These are phyloP conservation scores for Kuraishia hungarica DNA, from an alignment of 805 yeast species.

Conservation along the genomic window DNA sequence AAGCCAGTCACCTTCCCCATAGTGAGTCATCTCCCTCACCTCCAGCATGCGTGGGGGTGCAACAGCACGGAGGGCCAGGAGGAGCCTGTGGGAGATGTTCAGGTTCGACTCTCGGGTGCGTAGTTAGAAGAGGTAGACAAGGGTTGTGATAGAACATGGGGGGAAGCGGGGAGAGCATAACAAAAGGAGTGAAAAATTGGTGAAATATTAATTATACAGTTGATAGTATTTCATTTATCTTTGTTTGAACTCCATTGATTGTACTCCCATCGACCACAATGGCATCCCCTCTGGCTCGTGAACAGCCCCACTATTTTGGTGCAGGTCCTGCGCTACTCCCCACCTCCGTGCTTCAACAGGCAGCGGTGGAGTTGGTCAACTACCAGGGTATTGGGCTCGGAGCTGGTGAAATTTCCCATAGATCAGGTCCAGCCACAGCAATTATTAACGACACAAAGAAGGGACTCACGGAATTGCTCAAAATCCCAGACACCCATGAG, in stretches of 20 bases:
- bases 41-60: no score
- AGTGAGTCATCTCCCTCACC: no score
- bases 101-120: no score
- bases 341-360: constrained; percentile 73
- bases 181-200: background rate
- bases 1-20: no score
- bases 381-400: constrained; percentile 73
- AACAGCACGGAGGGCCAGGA: no score
- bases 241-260: background rate
- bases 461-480: constrained; percentile 53
- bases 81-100: no score
- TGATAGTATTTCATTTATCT: background rate
- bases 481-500: constrained; percentile 87
- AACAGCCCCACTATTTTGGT: constrained; percentile 79
- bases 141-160: background rate
- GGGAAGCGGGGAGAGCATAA: background rate
- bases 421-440: constrained; percentile 73
- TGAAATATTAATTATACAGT: background rate
- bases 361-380: constrained; percentile 74
- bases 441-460: constrained; percentile 73
- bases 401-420: constrained; percentile 92
- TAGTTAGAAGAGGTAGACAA: no score
- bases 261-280: background rate
- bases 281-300: constrained; percentile 40
- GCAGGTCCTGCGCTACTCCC: constrained; percentile 99